These are phyloP conservation scores for Kodamaea restingae DNA, from an alignment of 805 yeast genomes.

Conservation along the genomic window DNA sequence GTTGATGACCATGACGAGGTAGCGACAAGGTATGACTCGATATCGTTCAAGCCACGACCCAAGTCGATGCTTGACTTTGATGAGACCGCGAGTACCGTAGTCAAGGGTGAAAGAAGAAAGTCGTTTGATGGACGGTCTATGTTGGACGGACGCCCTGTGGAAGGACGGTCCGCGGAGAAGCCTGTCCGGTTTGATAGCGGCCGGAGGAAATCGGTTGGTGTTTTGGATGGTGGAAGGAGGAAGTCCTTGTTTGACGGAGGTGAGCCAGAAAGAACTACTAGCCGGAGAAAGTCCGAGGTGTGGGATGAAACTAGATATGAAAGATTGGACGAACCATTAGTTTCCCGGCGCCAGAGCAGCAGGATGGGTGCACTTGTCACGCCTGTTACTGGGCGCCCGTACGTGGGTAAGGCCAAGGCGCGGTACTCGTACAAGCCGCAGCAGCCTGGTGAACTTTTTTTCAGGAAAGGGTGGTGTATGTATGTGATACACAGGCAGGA, in stretches of 20 bases:
- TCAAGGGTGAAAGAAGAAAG: not conserved
- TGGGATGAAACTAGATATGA: no score
- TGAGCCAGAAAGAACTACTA: no score
- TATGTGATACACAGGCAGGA: conserved; percentile 41
- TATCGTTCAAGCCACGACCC: conserved; percentile 17
- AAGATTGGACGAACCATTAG: no score
- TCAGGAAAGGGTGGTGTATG: conserved; percentile 41
- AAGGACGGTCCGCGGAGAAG: no score
- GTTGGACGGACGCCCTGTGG: no score
- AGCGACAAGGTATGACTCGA: conserved; percentile 36
- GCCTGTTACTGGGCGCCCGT: conserved; percentile 29
- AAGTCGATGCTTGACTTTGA: conserved; percentile 13
- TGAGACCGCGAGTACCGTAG: conserved; percentile 6
- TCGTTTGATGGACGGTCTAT: not conserved
- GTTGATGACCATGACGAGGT: conserved; percentile 35
- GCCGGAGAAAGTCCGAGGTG: not conserved
- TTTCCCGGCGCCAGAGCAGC: no score
- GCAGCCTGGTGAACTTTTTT: conserved; percentile 37
- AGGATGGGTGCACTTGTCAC: no score
- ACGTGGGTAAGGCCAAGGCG: conserved; percentile 34
- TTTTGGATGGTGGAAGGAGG: not conserved
- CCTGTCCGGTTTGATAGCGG: no score
- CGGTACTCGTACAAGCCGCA: conserved; percentile 38
- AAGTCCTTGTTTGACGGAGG: no score
- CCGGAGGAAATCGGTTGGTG: no score